Evolutionary conservation across 257 asterid species (phyloP).

Genomic region (Fraxinus anomala): DNA sequence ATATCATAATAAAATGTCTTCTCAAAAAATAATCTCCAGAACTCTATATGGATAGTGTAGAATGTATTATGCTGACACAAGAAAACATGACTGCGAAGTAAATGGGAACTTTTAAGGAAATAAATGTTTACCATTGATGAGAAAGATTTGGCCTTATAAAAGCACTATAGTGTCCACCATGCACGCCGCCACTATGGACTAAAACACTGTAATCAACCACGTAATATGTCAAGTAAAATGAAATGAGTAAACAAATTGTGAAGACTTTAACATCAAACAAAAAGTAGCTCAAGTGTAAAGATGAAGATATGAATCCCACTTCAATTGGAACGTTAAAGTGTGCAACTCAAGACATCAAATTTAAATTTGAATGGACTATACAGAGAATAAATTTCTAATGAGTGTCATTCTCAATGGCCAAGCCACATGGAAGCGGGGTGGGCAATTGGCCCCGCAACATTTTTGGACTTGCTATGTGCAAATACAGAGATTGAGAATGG

Average conservation of each 20-base stretch:
- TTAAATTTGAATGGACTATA: background rate
- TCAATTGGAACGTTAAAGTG: background rate
- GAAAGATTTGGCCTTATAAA: constrained; percentile 50
- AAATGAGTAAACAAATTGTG: background rate
- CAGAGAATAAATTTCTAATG: background rate
- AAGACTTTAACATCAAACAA: background rate
- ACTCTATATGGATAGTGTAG: background rate
- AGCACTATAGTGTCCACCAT: constrained; percentile 55
- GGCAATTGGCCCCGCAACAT: background rate
- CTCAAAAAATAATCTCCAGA: background rate
- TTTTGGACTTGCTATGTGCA: background rate
- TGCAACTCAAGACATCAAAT: background rate
- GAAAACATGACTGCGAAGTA: constrained; percentile 19
- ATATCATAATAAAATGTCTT: background rate
- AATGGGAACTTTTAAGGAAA: constrained; percentile 7
- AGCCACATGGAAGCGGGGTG: background rate
- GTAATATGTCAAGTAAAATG: background rate
- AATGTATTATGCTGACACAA: background rate
- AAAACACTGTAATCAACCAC: constrained; percentile 44
- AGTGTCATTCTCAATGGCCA: background rate
- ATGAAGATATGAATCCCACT: background rate
- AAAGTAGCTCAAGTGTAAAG: background rate
- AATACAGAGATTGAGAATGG: background rate
- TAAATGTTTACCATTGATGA: constrained; percentile 45
- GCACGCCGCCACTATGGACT: constrained; percentile 64